Base-by-base conservation (phyloP, 164 flowering plant species). In the Stephania cephalantha region DNA sequence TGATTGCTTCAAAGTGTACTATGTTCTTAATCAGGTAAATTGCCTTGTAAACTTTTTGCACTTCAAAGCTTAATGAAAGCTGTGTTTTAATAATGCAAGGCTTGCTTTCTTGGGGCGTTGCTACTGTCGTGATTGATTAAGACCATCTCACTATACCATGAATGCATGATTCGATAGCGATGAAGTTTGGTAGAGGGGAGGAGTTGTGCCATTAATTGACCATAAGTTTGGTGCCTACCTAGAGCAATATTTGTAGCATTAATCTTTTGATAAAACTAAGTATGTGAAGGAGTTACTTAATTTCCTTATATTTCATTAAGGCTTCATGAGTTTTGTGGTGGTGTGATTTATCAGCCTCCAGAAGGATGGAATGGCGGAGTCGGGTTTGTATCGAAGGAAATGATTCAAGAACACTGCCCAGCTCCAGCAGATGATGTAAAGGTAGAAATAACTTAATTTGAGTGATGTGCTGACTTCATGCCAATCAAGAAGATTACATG, bases 291-390 rank as follows among this genome's bases (percentile, higher is more conserved):
- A 35, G 42, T 35, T 35, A 4, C 42, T 35, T 35, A 35, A 35
- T 35, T 35, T 35, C 42, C 20, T 3, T 18, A 18, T 5, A 17
- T 63, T 63, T 18, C 9, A 17, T 63, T 63, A 7, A 18, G 6
- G n/a, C 30, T 63, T 63, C 8, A 30, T 12, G 17, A 9, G 22
- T 1, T 45, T 9, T 4, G 9, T 17, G 9, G 7, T 73, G 22
- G 64, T 17, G 9, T 30, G 4, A 1, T 31, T 31, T 31, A 31
- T 20, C 88, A 95, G 99, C 98, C 99, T 71, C 99, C 99, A 6
- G 98, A 95, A 80, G 85, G n/a, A 10, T 95, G 99, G 99, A 81
- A 87, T 73, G 99, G 98, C 74, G 99, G 99, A 48, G 95, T 92
- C 68, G 99, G 99, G 13, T 95, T 91, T 67, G 97, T 95, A 18